Evolutionary conservation across 2,329 filamentous ascomycete species (phyloP).

Genomic region (Colletotrichum eremochloae): DNA sequence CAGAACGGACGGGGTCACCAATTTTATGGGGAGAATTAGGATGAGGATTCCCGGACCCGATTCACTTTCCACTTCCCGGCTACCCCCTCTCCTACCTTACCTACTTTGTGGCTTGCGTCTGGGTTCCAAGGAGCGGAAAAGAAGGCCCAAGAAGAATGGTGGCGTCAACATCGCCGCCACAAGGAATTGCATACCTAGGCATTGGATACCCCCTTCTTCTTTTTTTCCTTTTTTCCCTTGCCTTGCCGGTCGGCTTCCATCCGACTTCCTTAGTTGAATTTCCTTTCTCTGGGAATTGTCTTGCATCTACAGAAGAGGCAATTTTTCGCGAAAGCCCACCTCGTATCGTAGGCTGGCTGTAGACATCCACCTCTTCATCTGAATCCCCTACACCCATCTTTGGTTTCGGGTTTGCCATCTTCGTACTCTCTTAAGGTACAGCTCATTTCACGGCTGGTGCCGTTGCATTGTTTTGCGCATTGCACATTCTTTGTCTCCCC

Average conservation of each 20-base stretch:
- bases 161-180: not conserved
- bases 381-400: constrained; percentile 6
- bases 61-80: not conserved
- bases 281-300: constrained; percentile 2
- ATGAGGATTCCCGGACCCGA: not conserved
- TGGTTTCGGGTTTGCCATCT: not conserved
- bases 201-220: not conserved
- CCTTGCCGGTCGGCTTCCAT: not conserved
- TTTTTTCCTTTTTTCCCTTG: not conserved
- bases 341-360: constrained; percentile 4
- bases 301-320: not conserved
- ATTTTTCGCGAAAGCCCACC: constrained; percentile 12
- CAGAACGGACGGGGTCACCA: not conserved
- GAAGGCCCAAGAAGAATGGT: not conserved
- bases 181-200: not conserved
- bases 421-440: not conserved
- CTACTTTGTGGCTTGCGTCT: not conserved
- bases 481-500: not conserved
- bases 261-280: not conserved
- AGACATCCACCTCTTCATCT: constrained; percentile 27
- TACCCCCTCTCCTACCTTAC: not conserved
- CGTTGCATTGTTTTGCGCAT: not conserved
- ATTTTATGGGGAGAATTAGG: not conserved
- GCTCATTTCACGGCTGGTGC: not conserved
- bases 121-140: not conserved